Evolutionary conservation across 495 filamentous ascomycete species (phyloP), one percentile per base, ranked within the genome.

Genomic region (Stereocaulon alpinum): DNA sequence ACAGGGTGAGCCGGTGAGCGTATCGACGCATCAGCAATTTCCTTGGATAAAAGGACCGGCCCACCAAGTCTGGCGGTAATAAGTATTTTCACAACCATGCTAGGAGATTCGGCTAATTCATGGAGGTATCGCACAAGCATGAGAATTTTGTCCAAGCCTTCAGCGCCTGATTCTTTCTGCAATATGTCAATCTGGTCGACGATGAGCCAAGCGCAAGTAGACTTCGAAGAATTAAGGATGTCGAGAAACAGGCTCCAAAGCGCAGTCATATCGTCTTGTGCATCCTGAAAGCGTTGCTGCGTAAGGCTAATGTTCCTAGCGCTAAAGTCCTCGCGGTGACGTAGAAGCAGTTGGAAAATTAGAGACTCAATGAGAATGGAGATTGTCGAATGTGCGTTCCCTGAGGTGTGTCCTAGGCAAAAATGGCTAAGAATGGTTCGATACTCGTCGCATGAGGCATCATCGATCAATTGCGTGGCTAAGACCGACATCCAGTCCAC

Each of bases 401-500:
- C 60, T 17, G 22, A 22, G 15, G 27, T 37, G 32, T 49, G 12
- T 20, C 47, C 48, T 4, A 52, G 55, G 29, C 60, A 62, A 14
- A 58, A 62, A 40, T 58, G 40, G 17, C 45, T 24, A 7, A 62
- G 45, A 0, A 41, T 32, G 30, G 47, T 56, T 12, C 32, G 22
- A 27, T 34, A 42, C 15, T 59, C 30, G 11, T 47, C 17, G 34
- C 42, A 41, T n/a, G 47, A 24, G 14, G 49, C 37, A n/a, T 63
- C 30, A 41, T 63, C 61, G 29, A 55, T 48, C 27, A 63, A 12
- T 14, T 55, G 44, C 15, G 34, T 32, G 10, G 48, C 40, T 22
- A 63, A 43, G 18, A 53, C 61, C 44, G 49, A 60, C 24, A 30
- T 44, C 61, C 61, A 63, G 12, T 63, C 61, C 24, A 37, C 47